These are phyloP conservation scores for Arxiozyma bovina DNA, from an alignment of 1,139 yeast species.

Conservation along the genomic window DNA sequence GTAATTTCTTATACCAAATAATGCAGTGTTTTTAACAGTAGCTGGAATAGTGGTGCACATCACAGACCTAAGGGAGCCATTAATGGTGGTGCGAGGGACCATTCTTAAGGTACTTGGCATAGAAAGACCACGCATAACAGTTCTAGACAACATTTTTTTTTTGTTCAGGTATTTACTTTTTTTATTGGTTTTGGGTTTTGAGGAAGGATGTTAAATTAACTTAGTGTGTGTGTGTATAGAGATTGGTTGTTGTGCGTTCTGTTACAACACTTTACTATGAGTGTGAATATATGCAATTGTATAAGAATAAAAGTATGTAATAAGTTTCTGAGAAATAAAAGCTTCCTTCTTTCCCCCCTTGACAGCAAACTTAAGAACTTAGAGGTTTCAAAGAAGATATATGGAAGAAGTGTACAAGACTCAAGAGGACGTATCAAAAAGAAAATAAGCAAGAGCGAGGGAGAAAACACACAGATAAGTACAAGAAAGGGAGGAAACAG, in stretches of 20 bases:
- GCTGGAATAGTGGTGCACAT: not conserved
- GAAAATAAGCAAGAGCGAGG: no score
- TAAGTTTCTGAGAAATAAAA: no score
- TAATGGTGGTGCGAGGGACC: not conserved
- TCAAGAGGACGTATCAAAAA: no score
- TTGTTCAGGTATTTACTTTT: not conserved
- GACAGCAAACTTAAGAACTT: not conserved
- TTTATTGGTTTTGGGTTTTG: not conserved
- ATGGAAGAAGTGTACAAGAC: not conserved
- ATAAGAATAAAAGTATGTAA: no score
- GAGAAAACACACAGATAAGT: no score
- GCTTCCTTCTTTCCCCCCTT: not conserved
- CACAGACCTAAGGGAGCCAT: not conserved
- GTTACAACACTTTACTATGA: not conserved
- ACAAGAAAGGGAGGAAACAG: no score
- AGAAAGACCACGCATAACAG: not conserved
- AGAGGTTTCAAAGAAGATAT: no score
- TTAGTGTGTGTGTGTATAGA: not conserved
- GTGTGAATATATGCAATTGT: not conserved
- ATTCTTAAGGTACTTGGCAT: not conserved
- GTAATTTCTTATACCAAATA: conserved; percentile 11
- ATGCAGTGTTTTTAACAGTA: not conserved
- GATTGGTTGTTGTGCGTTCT: not conserved
- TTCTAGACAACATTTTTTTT: conserved; percentile 2
- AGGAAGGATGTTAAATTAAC: not conserved